Evolutionary conservation across 345 rosid species (phyloP).

Genomic region (Murraya koenigii): DNA sequence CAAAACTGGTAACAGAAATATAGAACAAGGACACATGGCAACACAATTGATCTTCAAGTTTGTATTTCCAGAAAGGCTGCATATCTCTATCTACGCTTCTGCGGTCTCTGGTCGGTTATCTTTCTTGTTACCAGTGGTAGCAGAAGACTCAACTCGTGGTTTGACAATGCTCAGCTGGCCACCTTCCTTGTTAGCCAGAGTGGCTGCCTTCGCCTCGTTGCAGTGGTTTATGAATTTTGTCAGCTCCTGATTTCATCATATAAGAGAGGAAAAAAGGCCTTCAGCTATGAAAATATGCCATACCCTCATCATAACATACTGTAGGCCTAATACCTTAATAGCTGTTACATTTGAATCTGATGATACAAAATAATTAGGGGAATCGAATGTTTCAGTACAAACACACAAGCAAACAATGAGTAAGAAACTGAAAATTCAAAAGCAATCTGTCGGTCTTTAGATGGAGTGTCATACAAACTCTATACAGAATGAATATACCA

Average conservation of each 20-base stretch:
- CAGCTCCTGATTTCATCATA: slow-evolving; percentile 48
- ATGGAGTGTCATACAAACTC: neutral
- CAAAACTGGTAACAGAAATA: neutral
- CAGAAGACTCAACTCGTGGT: slow-evolving; percentile 35
- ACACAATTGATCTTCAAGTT: neutral
- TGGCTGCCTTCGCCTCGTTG: slow-evolving; percentile 83
- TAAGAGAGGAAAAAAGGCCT: neutral
- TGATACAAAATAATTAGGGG: neutral
- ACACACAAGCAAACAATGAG: neutral
- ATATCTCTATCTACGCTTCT: neutral
- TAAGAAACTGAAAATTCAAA: neutral
- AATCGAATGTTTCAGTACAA: neutral
- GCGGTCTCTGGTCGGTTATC: neutral
- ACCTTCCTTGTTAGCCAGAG: slow-evolving; percentile 72
- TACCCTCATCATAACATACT: neutral
- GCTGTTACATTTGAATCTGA: neutral
- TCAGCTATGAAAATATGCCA: neutral
- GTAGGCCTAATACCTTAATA: neutral
- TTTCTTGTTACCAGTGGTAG: slow-evolving; percentile 36
- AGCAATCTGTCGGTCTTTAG: neutral
- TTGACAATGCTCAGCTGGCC: slow-evolving; percentile 71
- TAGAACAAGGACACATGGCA: neutral
- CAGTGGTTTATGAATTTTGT: slow-evolving; percentile 86
- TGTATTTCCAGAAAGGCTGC: neutral
- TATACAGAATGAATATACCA: neutral